Evolutionary conservation across 2,329 filamentous ascomycete genomes (phyloP).

Genomic region (Apiospora arundinis): DNA sequence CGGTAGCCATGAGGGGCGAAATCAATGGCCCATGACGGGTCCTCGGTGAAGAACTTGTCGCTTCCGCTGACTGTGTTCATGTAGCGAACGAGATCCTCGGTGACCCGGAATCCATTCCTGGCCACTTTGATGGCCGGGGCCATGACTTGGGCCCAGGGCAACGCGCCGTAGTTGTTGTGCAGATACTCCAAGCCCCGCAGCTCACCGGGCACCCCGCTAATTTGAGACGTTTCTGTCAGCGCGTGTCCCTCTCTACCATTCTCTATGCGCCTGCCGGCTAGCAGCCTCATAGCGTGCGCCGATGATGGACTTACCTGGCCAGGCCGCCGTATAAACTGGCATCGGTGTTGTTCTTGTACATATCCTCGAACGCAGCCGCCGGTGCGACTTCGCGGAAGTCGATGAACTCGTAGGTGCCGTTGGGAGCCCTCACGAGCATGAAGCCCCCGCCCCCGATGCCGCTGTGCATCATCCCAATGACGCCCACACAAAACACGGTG

Average conservation of each 20-base stretch:
- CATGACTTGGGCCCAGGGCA: conserved; percentile 72
- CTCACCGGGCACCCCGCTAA: conserved; percentile 71
- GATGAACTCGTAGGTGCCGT: conserved; percentile 81
- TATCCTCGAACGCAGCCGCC: conserved; percentile 77
- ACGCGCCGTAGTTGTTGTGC: conserved; percentile 68
- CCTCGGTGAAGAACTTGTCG: conserved; percentile 68
- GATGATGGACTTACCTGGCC: conserved; percentile 63
- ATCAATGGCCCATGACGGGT: conserved; percentile 81
- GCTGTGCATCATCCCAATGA: conserved; percentile 77
- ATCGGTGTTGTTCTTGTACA: conserved; percentile 75
- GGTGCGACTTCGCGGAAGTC: conserved; percentile 89
- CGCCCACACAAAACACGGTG: conserved; percentile 77
- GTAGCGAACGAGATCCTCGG: conserved; percentile 69
- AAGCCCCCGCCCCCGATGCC: conserved; percentile 93
- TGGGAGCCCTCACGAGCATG: conserved; percentile 74
- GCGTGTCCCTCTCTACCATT: background rate
- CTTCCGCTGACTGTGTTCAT: conserved; percentile 62
- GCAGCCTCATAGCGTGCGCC: conserved; percentile 38
- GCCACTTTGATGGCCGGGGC: conserved; percentile 75
- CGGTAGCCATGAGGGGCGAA: conserved; percentile 64
- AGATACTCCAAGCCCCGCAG: conserved; percentile 76
- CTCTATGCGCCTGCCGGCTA: no score
- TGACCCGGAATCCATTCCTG: conserved; percentile 74
- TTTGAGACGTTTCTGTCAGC: conserved; percentile 24
- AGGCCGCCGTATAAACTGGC: conserved; percentile 73